Evolutionary conservation across 1,139 yeast species (phyloP).

Genomic region (Geotrichum candidum): DNA sequence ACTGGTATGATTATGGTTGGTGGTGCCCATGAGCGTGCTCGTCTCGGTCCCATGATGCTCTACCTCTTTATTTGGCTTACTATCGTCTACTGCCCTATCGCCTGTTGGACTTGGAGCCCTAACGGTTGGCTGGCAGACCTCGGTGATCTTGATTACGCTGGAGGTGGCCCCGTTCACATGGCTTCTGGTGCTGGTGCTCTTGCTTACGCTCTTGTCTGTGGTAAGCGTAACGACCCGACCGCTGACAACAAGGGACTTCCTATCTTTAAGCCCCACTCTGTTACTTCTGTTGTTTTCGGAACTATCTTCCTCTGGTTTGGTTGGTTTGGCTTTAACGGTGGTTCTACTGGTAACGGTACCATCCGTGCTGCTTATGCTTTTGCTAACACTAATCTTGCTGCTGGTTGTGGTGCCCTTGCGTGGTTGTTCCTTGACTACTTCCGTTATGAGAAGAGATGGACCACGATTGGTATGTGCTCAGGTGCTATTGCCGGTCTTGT

Average conservation of each 20-base stretch:
- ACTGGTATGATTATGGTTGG: slow-evolving; percentile 93
- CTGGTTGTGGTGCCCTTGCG: slow-evolving; percentile 83
- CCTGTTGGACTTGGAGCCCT: slow-evolving; percentile 96
- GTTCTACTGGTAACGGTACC: slow-evolving; percentile 87
- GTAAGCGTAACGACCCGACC: slow-evolving; percentile 71
- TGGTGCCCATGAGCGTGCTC: slow-evolving; percentile 97
- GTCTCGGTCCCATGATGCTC: slow-evolving; percentile 93
- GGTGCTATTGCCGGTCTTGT: slow-evolving; percentile 94
- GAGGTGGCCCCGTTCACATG: slow-evolving; percentile 98
- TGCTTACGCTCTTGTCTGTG: slow-evolving; percentile 84
- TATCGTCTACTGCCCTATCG: slow-evolving; percentile 91
- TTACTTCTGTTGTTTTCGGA: slow-evolving; percentile 84
- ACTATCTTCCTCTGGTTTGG: slow-evolving; percentile 95
- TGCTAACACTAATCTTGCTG: slow-evolving; percentile 88
- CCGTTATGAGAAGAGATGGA: slow-evolving; percentile 87
- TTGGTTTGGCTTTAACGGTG: slow-evolving; percentile 98
- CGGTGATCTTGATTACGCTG: slow-evolving; percentile 92
- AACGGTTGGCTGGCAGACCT: slow-evolving; percentile 79
- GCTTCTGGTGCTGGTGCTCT: slow-evolving; percentile 91
- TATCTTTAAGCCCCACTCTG: slow-evolving; percentile 87
- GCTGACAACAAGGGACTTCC: slow-evolving; percentile 61
- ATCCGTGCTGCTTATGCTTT: slow-evolving; percentile 92
- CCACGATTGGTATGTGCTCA: slow-evolving; percentile 87
- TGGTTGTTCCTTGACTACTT: slow-evolving; percentile 92
- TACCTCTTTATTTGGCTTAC: slow-evolving; percentile 91